These are phyloP conservation scores for Anaeromyces robustus DNA, from an alignment of 192 early-diverging fungal species.

Conservation along the genomic window DNA sequence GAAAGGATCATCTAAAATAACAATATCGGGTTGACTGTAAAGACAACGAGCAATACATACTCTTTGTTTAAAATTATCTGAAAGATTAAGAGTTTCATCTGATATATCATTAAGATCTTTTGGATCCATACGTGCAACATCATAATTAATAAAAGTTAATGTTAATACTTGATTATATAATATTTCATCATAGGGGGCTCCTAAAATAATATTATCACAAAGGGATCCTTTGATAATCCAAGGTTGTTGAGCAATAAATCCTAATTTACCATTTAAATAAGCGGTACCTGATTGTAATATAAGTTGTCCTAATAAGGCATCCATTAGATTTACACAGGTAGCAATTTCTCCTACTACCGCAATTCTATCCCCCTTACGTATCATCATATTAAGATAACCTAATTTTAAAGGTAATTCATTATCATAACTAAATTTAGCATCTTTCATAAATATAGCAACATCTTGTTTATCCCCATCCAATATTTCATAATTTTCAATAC, in stretches of 20 bases:
- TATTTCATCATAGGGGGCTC: slow-evolving; percentile 31
- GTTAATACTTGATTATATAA: slow-evolving; percentile 41
- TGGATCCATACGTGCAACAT: background rate
- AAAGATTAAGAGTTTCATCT: slow-evolving; percentile 43
- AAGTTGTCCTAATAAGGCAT: slow-evolving; percentile 53
- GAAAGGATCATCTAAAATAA: slow-evolving; percentile 4
- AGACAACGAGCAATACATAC: slow-evolving; percentile 39
- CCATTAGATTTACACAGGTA: slow-evolving; percentile 51
- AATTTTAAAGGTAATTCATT: slow-evolving; percentile 21
- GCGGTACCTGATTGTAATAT: slow-evolving; percentile 24
- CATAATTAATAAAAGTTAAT: slow-evolving; percentile 10
- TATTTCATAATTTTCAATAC: background rate
- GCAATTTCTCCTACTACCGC: slow-evolving; percentile 52
- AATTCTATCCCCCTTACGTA: slow-evolving; percentile 31
- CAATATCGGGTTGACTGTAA: slow-evolving; percentile 2
- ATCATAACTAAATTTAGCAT: slow-evolving; percentile 39
- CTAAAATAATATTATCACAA: slow-evolving; percentile 70
- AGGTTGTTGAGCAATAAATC: slow-evolving; percentile 48
- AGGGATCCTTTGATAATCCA: slow-evolving; percentile 57
- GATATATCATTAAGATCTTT: slow-evolving; percentile 39
- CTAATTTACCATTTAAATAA: slow-evolving; percentile 33
- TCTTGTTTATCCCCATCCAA: background rate
- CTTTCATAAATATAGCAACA: slow-evolving; percentile 25
- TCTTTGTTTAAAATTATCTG: slow-evolving; percentile 53
- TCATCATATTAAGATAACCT: slow-evolving; percentile 24